Base-by-base conservation (phyloP, 2,329 filamentous ascomycete genomes). In the Chalaropsis thielavioides region DNA sequence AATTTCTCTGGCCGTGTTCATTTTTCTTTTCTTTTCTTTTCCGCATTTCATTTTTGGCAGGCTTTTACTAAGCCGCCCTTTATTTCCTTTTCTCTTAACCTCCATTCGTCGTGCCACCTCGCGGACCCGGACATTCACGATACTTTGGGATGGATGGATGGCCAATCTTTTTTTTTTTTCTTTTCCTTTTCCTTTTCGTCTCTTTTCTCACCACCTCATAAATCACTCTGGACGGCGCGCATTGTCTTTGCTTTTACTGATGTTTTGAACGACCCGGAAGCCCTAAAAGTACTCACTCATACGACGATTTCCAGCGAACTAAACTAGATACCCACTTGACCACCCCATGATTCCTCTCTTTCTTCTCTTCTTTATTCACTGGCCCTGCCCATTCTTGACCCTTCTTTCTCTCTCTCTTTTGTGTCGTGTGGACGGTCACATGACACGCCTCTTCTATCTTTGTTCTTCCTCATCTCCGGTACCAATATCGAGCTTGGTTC, bases 271-370 rank as follows among this genome's bases (percentile, higher is more conserved):
- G 61, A 54, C 49, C 41, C 24, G 62, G 51, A 58, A 58, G 54
- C 49, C 19, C 40, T 35, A 58, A 64, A 63, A 64, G 41, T 62
- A 62, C 60, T 35, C 38, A 58, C 62, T 22, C 46, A 64, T 64
- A 58, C 40, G 62, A 63, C 46, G 22, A 41, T 58, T 63, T 43
- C 62, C 62, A 44, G 38, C 61, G 56, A 38, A 49, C 40, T 62
- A 43, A 59, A 64, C 38, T 64, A 64, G 62, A 64, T 64, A 64
- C 62, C 62, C 62, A 62, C 22, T 62, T 44, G 38, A 24, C 24
- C 15, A n/a, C 56, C 60, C 22, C n/a, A 40, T 46, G 40, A 35
- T 19, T 62, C 44, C 49, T 51, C 43, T 35, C 49, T 51, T 10
- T 31, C 51, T 46, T 38, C 22, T 61, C 49, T 60, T 38, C 31